Evolutionary conservation across 176 grass and related monocot genomes (phyloP).

Genomic region (Oryza coarctata): DNA sequence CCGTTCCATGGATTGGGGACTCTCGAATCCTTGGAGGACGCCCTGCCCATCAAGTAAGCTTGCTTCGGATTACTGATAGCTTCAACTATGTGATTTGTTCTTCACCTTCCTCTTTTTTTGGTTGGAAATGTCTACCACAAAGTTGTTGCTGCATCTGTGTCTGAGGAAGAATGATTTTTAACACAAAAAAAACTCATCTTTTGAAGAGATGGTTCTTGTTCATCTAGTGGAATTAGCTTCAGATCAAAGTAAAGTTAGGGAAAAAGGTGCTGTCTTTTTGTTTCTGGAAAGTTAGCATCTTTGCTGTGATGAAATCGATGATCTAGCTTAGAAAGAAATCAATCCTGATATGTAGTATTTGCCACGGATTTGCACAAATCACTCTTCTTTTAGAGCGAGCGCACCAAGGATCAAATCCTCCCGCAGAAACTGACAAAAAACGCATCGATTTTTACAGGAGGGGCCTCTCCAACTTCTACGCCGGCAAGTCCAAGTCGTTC

Average conservation of each 20-base stretch:
- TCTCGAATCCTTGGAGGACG: conserved; percentile 59
- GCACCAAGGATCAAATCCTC: not conserved
- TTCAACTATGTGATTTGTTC: not conserved
- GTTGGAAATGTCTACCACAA: not conserved
- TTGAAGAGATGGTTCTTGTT: not conserved
- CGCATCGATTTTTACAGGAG: conserved; percentile 24
- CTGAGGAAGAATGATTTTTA: not conserved
- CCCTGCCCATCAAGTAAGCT: conserved; percentile 64
- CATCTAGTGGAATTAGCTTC: not conserved
- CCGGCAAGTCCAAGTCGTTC: conserved; percentile 87
- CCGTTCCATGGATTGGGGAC: conserved; percentile 35
- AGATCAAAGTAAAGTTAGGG: conserved; percentile 12
- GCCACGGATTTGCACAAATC: not conserved
- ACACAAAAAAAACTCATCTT: not conserved
- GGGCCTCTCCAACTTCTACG: conserved; percentile 80
- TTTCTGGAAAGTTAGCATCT: conserved; percentile 11
- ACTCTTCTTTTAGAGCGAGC: not conserved
- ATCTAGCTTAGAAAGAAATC: not conserved
- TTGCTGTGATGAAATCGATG: not conserved
- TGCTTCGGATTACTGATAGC: not conserved
- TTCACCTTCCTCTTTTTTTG: not conserved
- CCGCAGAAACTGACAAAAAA: conserved; percentile 11
- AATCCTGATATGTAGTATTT: not conserved
- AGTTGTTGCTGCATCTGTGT: not conserved
- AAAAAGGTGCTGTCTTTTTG: not conserved